These are phyloP conservation scores for Aspergillus candidus DNA, from an alignment of 2,329 filamentous ascomycete genomes.

Conservation along the genomic window DNA sequence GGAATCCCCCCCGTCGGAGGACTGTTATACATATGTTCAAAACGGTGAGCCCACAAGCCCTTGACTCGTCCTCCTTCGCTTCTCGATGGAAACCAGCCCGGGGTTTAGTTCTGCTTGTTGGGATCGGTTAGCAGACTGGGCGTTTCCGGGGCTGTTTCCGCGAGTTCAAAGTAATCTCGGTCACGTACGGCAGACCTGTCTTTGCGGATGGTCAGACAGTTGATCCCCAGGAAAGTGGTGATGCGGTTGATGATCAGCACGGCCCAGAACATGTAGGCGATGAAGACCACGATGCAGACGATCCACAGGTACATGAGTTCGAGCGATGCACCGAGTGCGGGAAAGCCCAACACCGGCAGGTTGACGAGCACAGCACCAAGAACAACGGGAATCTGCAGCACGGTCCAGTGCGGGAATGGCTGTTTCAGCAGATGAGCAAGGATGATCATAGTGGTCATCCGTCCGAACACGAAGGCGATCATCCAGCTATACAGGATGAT, in stretches of 20 bases:
- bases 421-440: conserved; percentile 89
- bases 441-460: conserved; percentile 99
- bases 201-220: conserved; percentile 74
- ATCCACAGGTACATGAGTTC: conserved; percentile 78
- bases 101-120: background rate
- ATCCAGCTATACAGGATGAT: conserved; percentile 87
- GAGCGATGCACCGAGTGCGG: conserved; percentile 55
- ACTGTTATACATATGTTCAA: too few species aligned
- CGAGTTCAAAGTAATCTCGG: conserved; percentile 31
- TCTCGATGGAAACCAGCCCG: too few species aligned
- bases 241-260: conserved; percentile 85
- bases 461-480: conserved; percentile 94
- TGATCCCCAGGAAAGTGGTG: conserved; percentile 87
- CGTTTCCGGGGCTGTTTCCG: conserved; percentile 16
- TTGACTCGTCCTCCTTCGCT: too few species aligned
- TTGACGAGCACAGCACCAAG: conserved; percentile 79
- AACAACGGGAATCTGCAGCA: conserved; percentile 80
- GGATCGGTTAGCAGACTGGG: conserved; percentile 9
- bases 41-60: too few species aligned
- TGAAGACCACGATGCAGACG: conserved; percentile 74
- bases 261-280: conserved; percentile 93
- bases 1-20: too few species aligned
- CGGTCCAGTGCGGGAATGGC: conserved; percentile 94
- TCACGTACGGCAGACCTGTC: conserved; percentile 30
- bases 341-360: conserved; percentile 68